Base-by-base conservation (phyloP, 495 filamentous ascomycete genomes). In the Tetracladium setigerum region DNA sequence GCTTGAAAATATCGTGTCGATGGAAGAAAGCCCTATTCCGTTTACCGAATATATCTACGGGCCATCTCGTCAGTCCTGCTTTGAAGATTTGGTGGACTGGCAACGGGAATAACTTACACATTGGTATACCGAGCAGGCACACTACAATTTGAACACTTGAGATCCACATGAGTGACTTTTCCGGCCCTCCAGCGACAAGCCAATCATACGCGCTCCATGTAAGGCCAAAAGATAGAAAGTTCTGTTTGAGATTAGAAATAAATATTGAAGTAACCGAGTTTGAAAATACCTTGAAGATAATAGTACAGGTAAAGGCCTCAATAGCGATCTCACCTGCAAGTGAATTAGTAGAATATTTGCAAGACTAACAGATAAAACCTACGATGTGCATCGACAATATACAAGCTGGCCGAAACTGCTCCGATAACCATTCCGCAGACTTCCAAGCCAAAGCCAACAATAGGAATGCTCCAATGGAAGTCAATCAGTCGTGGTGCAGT, bases 311-410 rank as follows among this genome's bases (percentile, higher is more conserved):
- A 62, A 96, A 95, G 3, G 83, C 86, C 67, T 96, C 90, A 38
- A 96, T 81, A 1, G 89, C 79, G 43, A 96, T 82, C 46, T 88
- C 79, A 9, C 83, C 84, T 88, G 48, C 44, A 49, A 4, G 44
- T 43, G n/a, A 15, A 19, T 51, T 40, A 34, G 38, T 9, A n/a
- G 44, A 10, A n/a, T 10, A 1, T 10, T 18, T 0, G 11, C 42
- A 3, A 5, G n/a, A 0, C 16, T 10, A 32, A 12, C 16, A 37
- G 42, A 27, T 2, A 19, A 49, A 43, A 77, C 83, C 69, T 66
- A 85, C 89, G 82, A 65, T 95, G 89, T 1, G 90, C 90, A 68
- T 96, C 90, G 1, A 95, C 88, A 55, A 96, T 86, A 55, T 96
- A 96, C n/a, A 96, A 63, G 41, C 47, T 48, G 4, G 81, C 83